Evolutionary conservation across 2,329 filamentous ascomycete species (phyloP).

Genomic region (Pestalotiopsis sp.): DNA sequence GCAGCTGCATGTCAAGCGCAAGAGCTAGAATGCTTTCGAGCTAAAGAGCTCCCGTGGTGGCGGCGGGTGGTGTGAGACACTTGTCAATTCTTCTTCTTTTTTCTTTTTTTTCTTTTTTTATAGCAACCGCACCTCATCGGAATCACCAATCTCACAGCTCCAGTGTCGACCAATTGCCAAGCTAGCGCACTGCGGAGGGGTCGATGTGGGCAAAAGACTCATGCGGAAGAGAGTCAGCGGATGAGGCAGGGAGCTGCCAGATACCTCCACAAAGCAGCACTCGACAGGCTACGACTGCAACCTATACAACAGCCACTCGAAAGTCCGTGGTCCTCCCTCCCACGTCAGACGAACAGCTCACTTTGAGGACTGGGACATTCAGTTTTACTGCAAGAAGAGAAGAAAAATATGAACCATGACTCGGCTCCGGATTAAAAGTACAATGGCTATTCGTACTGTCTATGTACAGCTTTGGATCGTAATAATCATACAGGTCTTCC

Average conservation of each 20-base stretch:
- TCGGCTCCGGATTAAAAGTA: not conserved
- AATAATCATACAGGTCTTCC: not conserved
- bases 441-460: not conserved
- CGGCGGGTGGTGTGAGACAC: not conserved
- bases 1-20: not conserved
- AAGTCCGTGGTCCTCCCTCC: too few species aligned
- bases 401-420: not conserved
- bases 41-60: not conserved
- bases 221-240: too few species aligned
- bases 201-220: too few species aligned
- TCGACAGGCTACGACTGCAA: too few species aligned
- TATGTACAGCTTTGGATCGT: not conserved
- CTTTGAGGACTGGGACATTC: not conserved
- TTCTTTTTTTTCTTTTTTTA: too few species aligned
- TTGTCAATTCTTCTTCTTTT: too few species aligned
- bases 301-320: too few species aligned
- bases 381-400: not conserved
- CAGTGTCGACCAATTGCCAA: not conserved
- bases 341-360: too few species aligned
- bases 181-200: too few species aligned
- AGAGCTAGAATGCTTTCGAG: not conserved
- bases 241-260: too few species aligned
- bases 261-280: too few species aligned
- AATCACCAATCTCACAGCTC: not conserved
- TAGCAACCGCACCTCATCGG: not conserved